A percentile compares a stretch with the other conserved stretches of the same genome.
These are phyloP conservation scores for Collybia mongolica DNA, from an alignment of 768 basidiomycete genomes.

Conservation along the genomic window DNA sequence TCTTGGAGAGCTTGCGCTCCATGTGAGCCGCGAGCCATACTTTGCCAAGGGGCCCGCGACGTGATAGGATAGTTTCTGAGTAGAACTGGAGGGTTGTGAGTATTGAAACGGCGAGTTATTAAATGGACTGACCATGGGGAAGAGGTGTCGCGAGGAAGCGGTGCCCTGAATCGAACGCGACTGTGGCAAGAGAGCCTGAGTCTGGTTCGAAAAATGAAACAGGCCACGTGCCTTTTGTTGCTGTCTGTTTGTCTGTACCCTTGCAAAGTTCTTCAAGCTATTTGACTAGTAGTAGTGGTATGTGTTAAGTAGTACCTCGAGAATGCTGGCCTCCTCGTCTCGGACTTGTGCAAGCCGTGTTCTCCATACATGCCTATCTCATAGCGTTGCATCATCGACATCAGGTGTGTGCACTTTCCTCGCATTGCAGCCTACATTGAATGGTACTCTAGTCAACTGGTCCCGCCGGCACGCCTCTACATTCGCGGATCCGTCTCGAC, in stretches of 20 bases:
- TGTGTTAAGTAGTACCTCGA: too few relatives aligned
- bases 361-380: conserved; percentile 10
- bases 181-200: conserved; percentile 17
- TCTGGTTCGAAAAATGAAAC: conserved; percentile 13
- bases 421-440: neutral
- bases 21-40: conserved; percentile 99
- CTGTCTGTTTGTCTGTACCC: conserved; percentile 10
- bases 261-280: conserved; percentile 8
- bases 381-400: conserved; percentile 10
- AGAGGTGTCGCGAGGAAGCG: conserved; percentile 13
- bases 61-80: conserved; percentile 90
- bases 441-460: neutral
- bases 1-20: conserved; percentile 96
- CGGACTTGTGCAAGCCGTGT: neutral
- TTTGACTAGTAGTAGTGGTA: too few relatives aligned
- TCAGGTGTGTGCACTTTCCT: conserved; percentile 4
- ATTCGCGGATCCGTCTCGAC: neutral
- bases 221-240: conserved; percentile 12
- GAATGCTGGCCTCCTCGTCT: neutral
- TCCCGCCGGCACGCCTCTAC: neutral
- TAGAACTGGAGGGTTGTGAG: conserved; percentile 59
- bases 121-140: conserved; percentile 25
- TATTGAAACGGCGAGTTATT: conserved; percentile 4
- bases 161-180: conserved; percentile 14
- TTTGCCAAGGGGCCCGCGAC: conserved; percentile 90